Conservation (phyloP, 108 stramenopile species). For the Nitzschia inconspicua region DNA sequence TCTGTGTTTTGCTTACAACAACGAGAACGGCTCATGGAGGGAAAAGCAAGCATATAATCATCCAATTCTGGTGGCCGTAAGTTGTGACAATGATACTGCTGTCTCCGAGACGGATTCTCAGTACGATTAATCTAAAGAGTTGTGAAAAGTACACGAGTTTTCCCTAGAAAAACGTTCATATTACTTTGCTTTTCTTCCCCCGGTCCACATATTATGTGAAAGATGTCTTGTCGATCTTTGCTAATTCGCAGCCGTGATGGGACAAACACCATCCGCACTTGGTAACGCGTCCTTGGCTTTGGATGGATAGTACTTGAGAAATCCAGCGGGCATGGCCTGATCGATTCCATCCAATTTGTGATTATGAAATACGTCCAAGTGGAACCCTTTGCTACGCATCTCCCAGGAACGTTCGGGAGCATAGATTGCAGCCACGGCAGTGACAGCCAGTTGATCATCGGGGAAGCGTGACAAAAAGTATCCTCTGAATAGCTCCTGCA, state of each 20-base stretch:
- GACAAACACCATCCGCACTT: not conserved
- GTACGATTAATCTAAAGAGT: too few relatives aligned
- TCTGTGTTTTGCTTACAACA: too few relatives aligned
- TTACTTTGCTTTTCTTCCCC: too few relatives aligned
- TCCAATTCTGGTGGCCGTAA: too few relatives aligned
- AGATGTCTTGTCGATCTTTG: too few relatives aligned
- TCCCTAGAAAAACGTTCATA: too few relatives aligned
- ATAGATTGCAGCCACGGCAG: constrained; percentile 31
- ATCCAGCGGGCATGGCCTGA: constrained; percentile 2
- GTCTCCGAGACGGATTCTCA: too few relatives aligned
- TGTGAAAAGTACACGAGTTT: too few relatives aligned
- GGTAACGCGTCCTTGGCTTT: not conserved
- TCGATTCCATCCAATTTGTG: constrained; percentile 20
- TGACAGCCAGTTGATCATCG: constrained; percentile 44
- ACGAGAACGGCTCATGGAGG: too few relatives aligned
- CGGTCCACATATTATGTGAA: too few relatives aligned
- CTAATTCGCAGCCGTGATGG: not conserved
- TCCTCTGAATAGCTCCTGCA: constrained; percentile 18
- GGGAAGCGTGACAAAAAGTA: constrained; percentile 17
- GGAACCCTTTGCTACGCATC: constrained; percentile 12
- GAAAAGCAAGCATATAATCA: too few relatives aligned
- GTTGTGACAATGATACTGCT: too few relatives aligned
- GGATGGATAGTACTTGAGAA: not conserved
- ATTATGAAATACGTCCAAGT: constrained; percentile 37
- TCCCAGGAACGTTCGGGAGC: constrained; percentile 23